Evolutionary conservation across 768 basidiomycete species (phyloP).

Genomic region (Boletus edulis): DNA sequence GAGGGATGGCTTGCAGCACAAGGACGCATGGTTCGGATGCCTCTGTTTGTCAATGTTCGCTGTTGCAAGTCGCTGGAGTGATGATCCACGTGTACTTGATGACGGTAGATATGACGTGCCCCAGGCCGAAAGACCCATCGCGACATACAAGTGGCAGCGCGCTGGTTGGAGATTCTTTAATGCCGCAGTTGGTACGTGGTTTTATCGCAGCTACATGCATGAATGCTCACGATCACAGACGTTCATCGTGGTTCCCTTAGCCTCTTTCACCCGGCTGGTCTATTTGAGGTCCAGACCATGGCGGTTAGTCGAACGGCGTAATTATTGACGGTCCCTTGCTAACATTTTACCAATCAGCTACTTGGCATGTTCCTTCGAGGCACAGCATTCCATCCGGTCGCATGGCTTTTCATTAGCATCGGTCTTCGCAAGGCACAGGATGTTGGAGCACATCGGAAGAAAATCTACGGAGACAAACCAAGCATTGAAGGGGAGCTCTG

Average conservation of each 20-base stretch:
- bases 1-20: slow-evolving; percentile 49
- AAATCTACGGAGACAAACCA: slow-evolving; percentile 46
- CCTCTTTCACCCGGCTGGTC: slow-evolving; percentile 51
- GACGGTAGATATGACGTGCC: slow-evolving; percentile 24
- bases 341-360: slow-evolving; percentile 35
- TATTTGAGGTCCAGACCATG: slow-evolving; percentile 64
- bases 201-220: not conserved
- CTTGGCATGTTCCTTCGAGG: slow-evolving; percentile 55
- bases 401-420: slow-evolving; percentile 53
- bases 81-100: slow-evolving; percentile 57
- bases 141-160: slow-evolving; percentile 44
- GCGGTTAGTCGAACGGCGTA: slow-evolving; percentile 35
- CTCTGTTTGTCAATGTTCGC: slow-evolving; percentile 68
- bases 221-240: slow-evolving; percentile 34
- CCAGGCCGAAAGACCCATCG: slow-evolving; percentile 22
- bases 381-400: slow-evolving; percentile 45
- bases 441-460: slow-evolving; percentile 71
- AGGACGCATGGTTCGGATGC: slow-evolving; percentile 57
- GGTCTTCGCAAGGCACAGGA: slow-evolving; percentile 69
- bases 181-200: slow-evolving; percentile 45
- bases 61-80: slow-evolving; percentile 62
- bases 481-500: slow-evolving; percentile 66
- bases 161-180: slow-evolving; percentile 65
- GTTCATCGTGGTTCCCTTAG: slow-evolving; percentile 50
- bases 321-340: not conserved